These are phyloP conservation scores for Carex scoparia DNA, from an alignment of 176 grass and related monocot genomes.

Conservation along the genomic window DNA sequence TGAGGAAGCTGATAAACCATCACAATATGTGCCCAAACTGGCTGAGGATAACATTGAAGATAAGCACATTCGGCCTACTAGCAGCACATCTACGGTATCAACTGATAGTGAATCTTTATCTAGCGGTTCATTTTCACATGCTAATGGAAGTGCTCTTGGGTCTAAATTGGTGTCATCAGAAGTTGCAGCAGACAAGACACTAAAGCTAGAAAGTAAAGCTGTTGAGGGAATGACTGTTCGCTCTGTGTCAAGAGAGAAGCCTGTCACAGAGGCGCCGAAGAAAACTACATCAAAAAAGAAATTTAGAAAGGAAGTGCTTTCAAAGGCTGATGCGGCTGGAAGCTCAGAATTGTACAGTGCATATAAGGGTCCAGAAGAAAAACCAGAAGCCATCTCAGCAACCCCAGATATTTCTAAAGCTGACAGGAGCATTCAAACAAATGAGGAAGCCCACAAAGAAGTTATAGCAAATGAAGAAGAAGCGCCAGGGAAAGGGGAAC, in stretches of 20 bases:
- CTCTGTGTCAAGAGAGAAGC: constrained; percentile 56
- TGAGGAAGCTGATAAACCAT: not conserved
- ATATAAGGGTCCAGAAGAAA: constrained; percentile 84
- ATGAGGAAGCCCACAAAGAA: constrained; percentile 40
- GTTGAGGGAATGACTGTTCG: constrained; percentile 5
- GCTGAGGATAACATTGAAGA: constrained; percentile 12
- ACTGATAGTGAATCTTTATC: constrained; percentile 9
- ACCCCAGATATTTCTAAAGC: constrained; percentile 30
- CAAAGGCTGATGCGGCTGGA: constrained; percentile 91
- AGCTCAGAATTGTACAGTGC: constrained; percentile 91
- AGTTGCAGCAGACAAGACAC: constrained; percentile 26
- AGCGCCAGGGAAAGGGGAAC: constrained; percentile 52
- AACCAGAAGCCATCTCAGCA: constrained; percentile 23
- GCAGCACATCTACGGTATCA: constrained; percentile 21
- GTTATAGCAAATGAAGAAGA: constrained; percentile 40
- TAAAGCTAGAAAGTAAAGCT: constrained; percentile 38
- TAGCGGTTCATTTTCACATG: constrained; percentile 11
- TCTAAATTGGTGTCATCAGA: constrained; percentile 5
- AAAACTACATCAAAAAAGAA: constrained; percentile 45
- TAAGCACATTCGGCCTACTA: constrained; percentile 10
- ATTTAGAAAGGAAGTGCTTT: constrained; percentile 72
- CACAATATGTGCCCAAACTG: not conserved
- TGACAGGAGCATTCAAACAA: constrained; percentile 12
- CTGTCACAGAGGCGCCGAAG: constrained; percentile 44
- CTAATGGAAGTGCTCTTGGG: not conserved